Percentiles rank a stretch among this genome's conserved stretches.
Conservation (phyloP, 1,284 basidiomycete species). For the Entoloma clypeatum region DNA sequence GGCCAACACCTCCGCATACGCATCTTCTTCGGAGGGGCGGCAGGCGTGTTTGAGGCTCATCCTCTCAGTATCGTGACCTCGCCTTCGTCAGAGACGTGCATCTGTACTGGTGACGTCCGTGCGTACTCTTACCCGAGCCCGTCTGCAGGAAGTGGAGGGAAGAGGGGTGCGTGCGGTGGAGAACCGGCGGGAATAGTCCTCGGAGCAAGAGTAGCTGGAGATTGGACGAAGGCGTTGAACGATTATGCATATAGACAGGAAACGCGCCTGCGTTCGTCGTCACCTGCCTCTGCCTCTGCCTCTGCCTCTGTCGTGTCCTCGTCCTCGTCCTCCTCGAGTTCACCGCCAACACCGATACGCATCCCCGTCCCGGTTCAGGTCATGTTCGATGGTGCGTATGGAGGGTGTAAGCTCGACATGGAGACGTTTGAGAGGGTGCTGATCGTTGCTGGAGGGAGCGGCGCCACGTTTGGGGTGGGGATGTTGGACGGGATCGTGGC, state of each 20-base stretch:
- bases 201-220: constrained; percentile 55
- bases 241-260: constrained; percentile 35
- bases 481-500: constrained; percentile 66
- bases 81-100: constrained; percentile 42
- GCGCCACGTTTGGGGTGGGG: constrained; percentile 62
- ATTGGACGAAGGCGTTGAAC: constrained; percentile 66
- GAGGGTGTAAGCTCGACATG: constrained; percentile 54
- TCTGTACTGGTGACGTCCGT: constrained; percentile 12
- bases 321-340: too few relatives aligned
- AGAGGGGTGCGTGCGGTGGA: too few relatives aligned
- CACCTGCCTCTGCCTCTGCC: too few relatives aligned
- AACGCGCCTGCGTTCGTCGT: constrained; percentile 1
- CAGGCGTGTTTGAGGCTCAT: constrained; percentile 68
- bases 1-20: constrained; percentile 78
- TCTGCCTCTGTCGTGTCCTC: too few relatives aligned
- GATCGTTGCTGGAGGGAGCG: constrained; percentile 65
- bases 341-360: too few relatives aligned
- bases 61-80: constrained; percentile 75
- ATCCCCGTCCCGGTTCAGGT: constrained; percentile 35
- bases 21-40: constrained; percentile 63
- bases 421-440: constrained; percentile 56
- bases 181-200: constrained; percentile 43
- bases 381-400: constrained; percentile 69
- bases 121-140: constrained; percentile 7
- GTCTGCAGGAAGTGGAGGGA: not conserved